Percentiles rank a stretch among this genome's conserved stretches.
Evolutionary conservation across 2,329 filamentous ascomycete genomes (phyloP).

Genomic region (Blumeriella jaapii): DNA sequence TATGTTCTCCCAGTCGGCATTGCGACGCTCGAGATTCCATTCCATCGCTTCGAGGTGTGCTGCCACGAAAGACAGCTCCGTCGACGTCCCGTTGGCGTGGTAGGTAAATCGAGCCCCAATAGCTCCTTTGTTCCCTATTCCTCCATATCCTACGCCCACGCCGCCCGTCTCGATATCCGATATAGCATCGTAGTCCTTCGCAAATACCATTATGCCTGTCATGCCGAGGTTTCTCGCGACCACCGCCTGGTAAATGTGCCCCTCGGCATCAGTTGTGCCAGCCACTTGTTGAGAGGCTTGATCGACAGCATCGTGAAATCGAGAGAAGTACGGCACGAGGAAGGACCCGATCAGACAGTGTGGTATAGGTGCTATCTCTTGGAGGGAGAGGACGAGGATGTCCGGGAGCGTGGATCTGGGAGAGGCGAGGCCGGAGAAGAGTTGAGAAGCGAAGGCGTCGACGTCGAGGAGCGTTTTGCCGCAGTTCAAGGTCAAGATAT

Average conservation of each 20-base stretch:
- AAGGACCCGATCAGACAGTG: constrained; percentile 76
- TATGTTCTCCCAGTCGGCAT: constrained; percentile 80
- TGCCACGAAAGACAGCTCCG: constrained; percentile 73
- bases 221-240: constrained; percentile 69
- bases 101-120: constrained; percentile 66
- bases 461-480: constrained; percentile 60
- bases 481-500: constrained; percentile 86
- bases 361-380: constrained; percentile 79
- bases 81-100: constrained; percentile 29
- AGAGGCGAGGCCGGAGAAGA: constrained; percentile 46
- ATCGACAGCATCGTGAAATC: constrained; percentile 60
- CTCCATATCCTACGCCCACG: constrained; percentile 71
- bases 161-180: constrained; percentile 62
- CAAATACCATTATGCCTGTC: constrained; percentile 82
- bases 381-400: constrained; percentile 57
- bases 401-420: constrained; percentile 53
- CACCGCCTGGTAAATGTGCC: constrained; percentile 53
- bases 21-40: constrained; percentile 60
- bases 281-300: constrained; percentile 41
- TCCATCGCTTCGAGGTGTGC: constrained; percentile 88
- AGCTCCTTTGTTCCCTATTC: constrained; percentile 94
- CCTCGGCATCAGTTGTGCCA: constrained; percentile 24
- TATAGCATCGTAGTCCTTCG: constrained; percentile 49
- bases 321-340: constrained; percentile 62
- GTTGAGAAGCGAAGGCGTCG: constrained; percentile 56